A percentile compares a stretch with the other conserved stretches of the same genome.
phyloP scores from a whole-genome alignment of 192 early-diverging fungal species.

The Diversispora eburnea region DNA sequence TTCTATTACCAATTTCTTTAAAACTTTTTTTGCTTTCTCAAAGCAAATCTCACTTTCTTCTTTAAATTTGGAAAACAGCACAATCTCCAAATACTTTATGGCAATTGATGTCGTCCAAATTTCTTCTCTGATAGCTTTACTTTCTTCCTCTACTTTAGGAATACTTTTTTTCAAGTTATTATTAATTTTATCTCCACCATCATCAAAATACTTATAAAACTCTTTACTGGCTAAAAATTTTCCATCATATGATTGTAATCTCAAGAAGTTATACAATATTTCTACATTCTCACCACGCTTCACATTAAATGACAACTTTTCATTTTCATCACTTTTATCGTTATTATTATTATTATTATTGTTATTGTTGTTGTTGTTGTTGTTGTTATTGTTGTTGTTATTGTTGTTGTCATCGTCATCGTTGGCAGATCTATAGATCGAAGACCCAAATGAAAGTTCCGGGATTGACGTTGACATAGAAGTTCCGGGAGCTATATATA shows the following conservation, averaged over 20 bases:
- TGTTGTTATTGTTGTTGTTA: not conserved
- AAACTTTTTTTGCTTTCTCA: slow-evolving; percentile 21
- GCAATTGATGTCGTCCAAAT: not conserved
- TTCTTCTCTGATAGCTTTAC: not conserved
- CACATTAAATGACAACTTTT: not conserved
- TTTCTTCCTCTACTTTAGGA: not conserved
- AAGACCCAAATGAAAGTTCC: too few relatives aligned
- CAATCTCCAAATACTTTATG: slow-evolving; percentile 9
- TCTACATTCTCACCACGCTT: not conserved
- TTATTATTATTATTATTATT: not conserved
- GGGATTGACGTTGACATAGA: too few relatives aligned
- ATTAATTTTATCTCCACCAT: not conserved
- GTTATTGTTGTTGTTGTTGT: not conserved
- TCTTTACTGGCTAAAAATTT: not conserved
- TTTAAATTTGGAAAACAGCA: slow-evolving; percentile 6
- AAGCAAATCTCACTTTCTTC: slow-evolving; percentile 19
- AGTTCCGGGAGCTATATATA: too few relatives aligned
- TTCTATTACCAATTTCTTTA: slow-evolving; percentile 1
- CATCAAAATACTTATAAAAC: slow-evolving; percentile 12
- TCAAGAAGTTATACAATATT: not conserved
- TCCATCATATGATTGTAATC: slow-evolving; percentile 29
- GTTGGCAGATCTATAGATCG: too few relatives aligned
- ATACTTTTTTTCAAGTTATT: not conserved
- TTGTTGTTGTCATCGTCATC: not conserved
- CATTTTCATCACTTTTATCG: not conserved